phyloP scores from a whole-genome alignment of 176 grass and related monocot genomes.

The Poa pratensis region DNA sequence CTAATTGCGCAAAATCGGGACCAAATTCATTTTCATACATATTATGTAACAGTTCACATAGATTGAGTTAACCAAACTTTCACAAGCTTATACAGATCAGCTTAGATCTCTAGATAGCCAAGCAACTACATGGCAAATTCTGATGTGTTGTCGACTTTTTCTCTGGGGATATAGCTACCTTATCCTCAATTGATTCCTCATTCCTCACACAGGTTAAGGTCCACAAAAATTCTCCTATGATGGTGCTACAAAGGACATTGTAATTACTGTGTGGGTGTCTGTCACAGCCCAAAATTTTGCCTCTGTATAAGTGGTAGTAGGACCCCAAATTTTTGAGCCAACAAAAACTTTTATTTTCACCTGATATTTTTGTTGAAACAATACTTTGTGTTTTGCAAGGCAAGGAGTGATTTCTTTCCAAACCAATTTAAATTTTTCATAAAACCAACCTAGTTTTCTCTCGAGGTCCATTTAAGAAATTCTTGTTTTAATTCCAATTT shows the following conservation, averaged over 20 bases:
- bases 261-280: background rate
- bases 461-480: no score
- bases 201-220: conserved; percentile 12
- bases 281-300: no score
- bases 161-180: background rate
- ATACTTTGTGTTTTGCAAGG: no score
- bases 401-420: no score
- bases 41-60: conserved; percentile 21
- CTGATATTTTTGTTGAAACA: no score
- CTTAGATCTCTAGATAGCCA: conserved; percentile 3
- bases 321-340: no score
- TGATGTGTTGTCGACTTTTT: conserved; percentile 7
- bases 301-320: no score
- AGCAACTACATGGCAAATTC: background rate
- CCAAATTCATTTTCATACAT: conserved; percentile 12
- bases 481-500: no score
- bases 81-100: background rate
- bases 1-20: background rate
- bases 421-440: no score
- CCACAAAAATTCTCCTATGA: background rate
- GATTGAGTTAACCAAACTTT: background rate
- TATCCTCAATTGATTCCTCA: conserved; percentile 19
- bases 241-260: conserved; percentile 17
- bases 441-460: no score
- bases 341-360: no score